Conservation (phyloP, 495 filamentous ascomycete genomes). For the Hypomontagnella monticulosa region DNA sequence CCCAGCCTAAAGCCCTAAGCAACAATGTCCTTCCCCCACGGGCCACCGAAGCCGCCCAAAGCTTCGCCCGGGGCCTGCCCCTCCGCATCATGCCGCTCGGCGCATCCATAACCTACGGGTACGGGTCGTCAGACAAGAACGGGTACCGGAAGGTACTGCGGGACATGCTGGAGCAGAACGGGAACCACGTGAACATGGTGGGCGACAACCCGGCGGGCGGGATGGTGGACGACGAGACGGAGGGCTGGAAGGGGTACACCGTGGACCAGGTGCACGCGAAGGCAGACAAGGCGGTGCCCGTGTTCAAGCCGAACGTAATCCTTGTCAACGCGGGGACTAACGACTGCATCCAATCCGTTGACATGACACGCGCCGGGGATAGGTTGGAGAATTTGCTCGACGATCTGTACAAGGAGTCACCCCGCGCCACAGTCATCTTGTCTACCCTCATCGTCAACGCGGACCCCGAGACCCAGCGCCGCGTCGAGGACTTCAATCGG, state of each 20-base stretch:
- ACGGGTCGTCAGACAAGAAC: constrained; percentile 51
- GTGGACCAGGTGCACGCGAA: constrained; percentile 41
- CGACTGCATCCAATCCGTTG: constrained; percentile 41
- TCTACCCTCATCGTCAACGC: constrained; percentile 39
- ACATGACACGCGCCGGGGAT: constrained; percentile 33
- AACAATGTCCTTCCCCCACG: background rate
- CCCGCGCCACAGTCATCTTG: constrained; percentile 34
- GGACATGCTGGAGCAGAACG: constrained; percentile 14
- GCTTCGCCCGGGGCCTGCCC: constrained; percentile 18
- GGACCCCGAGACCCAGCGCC: constrained; percentile 28
- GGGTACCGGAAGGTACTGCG: constrained; percentile 54
- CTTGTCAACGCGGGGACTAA: constrained; percentile 53
- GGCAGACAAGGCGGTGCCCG: constrained; percentile 29
- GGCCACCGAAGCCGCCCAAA: background rate
- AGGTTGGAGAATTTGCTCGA: constrained; percentile 34
- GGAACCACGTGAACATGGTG: constrained; percentile 45
- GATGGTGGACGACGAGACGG: constrained; percentile 47
- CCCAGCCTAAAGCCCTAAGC: background rate
- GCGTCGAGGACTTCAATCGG: constrained; percentile 39
- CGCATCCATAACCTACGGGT: constrained; percentile 61
- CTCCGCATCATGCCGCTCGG: constrained; percentile 61
- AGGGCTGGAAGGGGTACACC: constrained; percentile 44
- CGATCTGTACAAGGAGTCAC: constrained; percentile 24
- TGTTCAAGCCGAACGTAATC: constrained; percentile 48
- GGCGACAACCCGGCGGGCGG: constrained; percentile 40